phyloP scores from a whole-genome alignment of 2,329 filamentous ascomycete species.

The Cryphonectria parasitica region DNA sequence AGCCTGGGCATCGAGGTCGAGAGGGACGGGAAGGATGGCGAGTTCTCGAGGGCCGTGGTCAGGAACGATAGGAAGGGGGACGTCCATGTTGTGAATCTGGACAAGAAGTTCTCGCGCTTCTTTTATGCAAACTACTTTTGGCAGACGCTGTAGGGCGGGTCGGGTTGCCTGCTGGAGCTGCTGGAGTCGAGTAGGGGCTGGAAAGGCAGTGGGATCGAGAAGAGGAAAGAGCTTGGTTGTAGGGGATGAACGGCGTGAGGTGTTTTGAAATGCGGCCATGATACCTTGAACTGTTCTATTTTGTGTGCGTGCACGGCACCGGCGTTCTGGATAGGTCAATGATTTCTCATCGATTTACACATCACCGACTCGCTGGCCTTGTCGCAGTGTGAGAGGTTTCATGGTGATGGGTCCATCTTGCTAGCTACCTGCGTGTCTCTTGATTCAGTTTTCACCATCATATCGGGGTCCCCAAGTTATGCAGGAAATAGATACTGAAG shows the following conservation, averaged over 20 bases:
- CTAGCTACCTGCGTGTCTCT: not conserved
- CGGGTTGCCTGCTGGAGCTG: constrained; percentile 14
- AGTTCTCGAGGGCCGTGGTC: constrained; percentile 84
- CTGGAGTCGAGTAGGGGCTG: not conserved
- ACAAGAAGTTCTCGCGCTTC: constrained; percentile 86
- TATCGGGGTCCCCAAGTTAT: not conserved
- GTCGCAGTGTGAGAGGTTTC: too few relatives aligned
- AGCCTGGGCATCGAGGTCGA: constrained; percentile 90
- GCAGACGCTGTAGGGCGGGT: constrained; percentile 69
- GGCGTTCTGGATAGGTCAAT: constrained; percentile 16
- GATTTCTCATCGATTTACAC: not conserved
- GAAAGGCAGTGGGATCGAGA: not conserved
- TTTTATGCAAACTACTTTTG: constrained; percentile 98
- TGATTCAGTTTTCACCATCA: not conserved
- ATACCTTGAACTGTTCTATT: not conserved
- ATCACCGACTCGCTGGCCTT: too few relatives aligned
- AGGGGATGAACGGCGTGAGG: constrained; percentile 1
- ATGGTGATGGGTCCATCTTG: not conserved
- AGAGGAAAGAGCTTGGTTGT: not conserved
- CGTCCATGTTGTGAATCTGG: constrained; percentile 92
- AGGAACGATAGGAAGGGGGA: constrained; percentile 86
- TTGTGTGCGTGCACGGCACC: not conserved
- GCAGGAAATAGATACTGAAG: not conserved
- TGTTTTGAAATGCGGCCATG: not conserved
- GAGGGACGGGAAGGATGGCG: constrained; percentile 71